Percentiles rank a stretch among this genome's conserved stretches.
phyloP scores from a whole-genome alignment of 192 early-diverging fungal species.

The Spizellomyces punctatus region DNA sequence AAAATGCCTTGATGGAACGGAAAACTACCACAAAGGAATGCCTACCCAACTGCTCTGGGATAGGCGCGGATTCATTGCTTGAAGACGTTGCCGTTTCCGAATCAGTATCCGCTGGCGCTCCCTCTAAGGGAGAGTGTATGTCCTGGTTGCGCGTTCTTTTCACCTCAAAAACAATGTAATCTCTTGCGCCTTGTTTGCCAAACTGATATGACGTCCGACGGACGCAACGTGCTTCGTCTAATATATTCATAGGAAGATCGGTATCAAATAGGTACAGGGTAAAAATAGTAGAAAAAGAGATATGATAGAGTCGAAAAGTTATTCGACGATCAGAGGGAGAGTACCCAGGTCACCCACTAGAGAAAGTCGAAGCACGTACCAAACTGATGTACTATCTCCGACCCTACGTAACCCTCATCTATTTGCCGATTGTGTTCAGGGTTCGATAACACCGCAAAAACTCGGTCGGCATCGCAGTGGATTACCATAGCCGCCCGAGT shows the following conservation, averaged over 20 bases:
- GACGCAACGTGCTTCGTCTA: conserved; percentile 9
- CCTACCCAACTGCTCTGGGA: too few species aligned
- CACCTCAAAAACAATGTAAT: conserved; percentile 44
- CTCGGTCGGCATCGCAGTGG: conserved; percentile 48
- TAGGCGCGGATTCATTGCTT: background rate
- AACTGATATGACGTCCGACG: conserved; percentile 35
- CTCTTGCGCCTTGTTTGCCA: conserved; percentile 24
- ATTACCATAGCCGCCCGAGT: conserved; percentile 31
- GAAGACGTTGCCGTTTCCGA: conserved; percentile 9
- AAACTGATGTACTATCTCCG: conserved; percentile 34
- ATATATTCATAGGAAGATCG: too few species aligned
- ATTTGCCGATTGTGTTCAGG: conserved; percentile 53
- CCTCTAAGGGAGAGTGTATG: conserved; percentile 2
- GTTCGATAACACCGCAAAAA: conserved; percentile 58
- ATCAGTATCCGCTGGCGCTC: conserved; percentile 13
- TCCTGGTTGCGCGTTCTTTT: conserved; percentile 23
- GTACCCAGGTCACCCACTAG: background rate
- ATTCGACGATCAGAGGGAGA: too few species aligned
- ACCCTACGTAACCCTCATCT: conserved; percentile 41
- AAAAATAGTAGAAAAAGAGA: too few species aligned
- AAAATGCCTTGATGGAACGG: conserved; percentile 2
- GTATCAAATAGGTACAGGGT: too few species aligned
- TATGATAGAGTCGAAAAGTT: too few species aligned
- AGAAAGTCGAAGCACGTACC: conserved; percentile 26
- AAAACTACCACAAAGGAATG: conserved; percentile 19